These are phyloP conservation scores for Cladosporium sp. DNA, from an alignment of 2,329 filamentous ascomycete species.

Conservation along the genomic window DNA sequence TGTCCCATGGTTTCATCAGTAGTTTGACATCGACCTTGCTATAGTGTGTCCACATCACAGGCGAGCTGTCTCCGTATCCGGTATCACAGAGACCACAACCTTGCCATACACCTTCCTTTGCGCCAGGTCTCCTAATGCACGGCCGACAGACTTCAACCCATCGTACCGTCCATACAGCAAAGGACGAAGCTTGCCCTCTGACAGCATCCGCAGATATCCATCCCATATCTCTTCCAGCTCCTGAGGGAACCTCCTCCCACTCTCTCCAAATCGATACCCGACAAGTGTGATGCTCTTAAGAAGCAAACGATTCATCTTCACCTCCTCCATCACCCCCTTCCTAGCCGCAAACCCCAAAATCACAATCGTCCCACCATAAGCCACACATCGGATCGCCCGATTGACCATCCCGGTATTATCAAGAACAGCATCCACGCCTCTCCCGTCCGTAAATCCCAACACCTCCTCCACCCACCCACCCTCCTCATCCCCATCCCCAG, in stretches of 20 bases:
- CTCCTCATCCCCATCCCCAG: conserved; percentile 32
- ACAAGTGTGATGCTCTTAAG: conserved; percentile 51
- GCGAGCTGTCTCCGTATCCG: conserved; percentile 21
- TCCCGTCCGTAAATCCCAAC: conserved; percentile 42
- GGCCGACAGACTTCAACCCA: conserved; percentile 48
- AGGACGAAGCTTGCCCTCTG: conserved; percentile 46
- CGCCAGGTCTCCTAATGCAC: conserved; percentile 50
- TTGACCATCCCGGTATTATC: conserved; percentile 57
- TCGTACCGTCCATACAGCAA: conserved; percentile 48
- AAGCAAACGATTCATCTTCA: conserved; percentile 53
- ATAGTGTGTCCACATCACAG: conserved; percentile 18
- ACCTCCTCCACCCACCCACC: conserved; percentile 51
- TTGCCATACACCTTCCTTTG: conserved; percentile 53
- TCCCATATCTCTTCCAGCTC: conserved; percentile 49
- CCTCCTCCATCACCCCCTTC: conserved; percentile 49
- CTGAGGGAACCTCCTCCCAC: conserved; percentile 46
- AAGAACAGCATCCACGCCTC: conserved; percentile 55
- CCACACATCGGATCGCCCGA: conserved; percentile 51
- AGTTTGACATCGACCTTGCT: neutral
- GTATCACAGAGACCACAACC: conserved; percentile 47
- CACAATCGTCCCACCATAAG: conserved; percentile 51
- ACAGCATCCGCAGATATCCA: conserved; percentile 47
- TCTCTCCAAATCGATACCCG: conserved; percentile 58
- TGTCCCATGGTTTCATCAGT: neutral
- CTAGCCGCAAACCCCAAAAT: conserved; percentile 57